phyloP scores from a whole-genome alignment of 2,329 filamentous ascomycete species.

The Thelonectria olida region DNA sequence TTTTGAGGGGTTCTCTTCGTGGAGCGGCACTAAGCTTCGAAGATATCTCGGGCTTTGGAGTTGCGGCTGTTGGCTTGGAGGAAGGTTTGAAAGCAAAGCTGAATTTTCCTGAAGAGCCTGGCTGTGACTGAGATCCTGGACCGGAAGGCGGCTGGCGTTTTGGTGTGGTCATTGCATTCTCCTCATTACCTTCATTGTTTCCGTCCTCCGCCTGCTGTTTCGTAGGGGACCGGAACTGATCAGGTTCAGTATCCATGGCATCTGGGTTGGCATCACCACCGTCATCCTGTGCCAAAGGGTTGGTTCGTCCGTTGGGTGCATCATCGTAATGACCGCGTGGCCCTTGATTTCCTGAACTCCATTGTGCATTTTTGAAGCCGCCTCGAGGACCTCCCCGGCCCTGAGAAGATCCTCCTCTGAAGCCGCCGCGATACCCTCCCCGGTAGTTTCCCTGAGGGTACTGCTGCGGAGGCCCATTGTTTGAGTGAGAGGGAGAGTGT shows the following conservation, averaged over 20 bases:
- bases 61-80: slow-evolving; percentile 64
- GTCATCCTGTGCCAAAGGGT: slow-evolving; percentile 22
- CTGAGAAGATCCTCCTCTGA: slow-evolving; percentile 67
- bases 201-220: slow-evolving; percentile 18
- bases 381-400: slow-evolving; percentile 65
- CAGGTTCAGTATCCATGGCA: slow-evolving; percentile 27
- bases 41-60: slow-evolving; percentile 72
- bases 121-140: slow-evolving; percentile 59
- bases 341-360: slow-evolving; percentile 61
- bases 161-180: slow-evolving; percentile 64
- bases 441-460: slow-evolving; percentile 58
- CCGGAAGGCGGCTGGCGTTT: slow-evolving; percentile 63
- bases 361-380: slow-evolving; percentile 74
- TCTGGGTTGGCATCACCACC: slow-evolving; percentile 24
- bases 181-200: slow-evolving; percentile 52
- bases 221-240: slow-evolving; percentile 39
- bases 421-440: slow-evolving; percentile 61
- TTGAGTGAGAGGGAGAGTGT: slow-evolving; percentile 63
- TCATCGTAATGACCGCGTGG: slow-evolving; percentile 37
- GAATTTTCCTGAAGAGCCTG: slow-evolving; percentile 72
- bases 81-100: slow-evolving; percentile 92
- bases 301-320: slow-evolving; percentile 29
- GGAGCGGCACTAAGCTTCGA: slow-evolving; percentile 74
- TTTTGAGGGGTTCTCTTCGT: slow-evolving; percentile 48
- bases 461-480: slow-evolving; percentile 65